Evolutionary conservation across 2,329 filamentous ascomycete genomes (phyloP), one percentile per base, ranked within the genome.

Genomic region (Cladorrhinum sp.): DNA sequence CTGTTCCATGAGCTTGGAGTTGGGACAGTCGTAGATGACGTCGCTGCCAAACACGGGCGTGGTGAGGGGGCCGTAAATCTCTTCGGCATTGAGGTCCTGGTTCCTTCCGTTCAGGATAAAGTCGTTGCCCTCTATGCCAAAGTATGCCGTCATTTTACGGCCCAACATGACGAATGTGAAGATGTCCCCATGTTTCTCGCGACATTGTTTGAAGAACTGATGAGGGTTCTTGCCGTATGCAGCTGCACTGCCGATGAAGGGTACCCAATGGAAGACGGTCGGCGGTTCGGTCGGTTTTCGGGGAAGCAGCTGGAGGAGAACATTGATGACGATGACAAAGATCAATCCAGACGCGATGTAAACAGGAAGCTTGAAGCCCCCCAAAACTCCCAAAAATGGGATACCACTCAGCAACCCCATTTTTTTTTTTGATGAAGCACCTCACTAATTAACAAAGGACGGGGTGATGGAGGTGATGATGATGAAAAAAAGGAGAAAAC

Each of bases 221-320:
- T 90, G 92, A 12, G 93, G 93, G 71, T 97, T 91, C 76, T 96
- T 96, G 74, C 93, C 93, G 78, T 97, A 98, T 38, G 85, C 89
- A 69, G 97, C 80, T 60, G 93, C 96, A 78, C 88, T 96, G 65
- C 93, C 93, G 69, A 98, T 81, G 67, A 96, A 78, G 60, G 90
- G 90, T 69, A 93, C 81, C 83, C 85, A 89, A 74, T 91, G 88
- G 74, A 92, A 93, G 62, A 93, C 89, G 58, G 92, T 69, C 1
- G 90, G 90, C 41, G 90, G 90, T 72, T 91, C 88, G 72, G 91
- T 89, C 52, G 88, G 84, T 68, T 91, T 92, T 77, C 85, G 90
- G 78, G 91, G 85, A 62, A 96, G 77, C 60, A 96, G 69, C 76
- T 97, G 93, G 65, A 81, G 81, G 67, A 90, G 70, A 65, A 97